Base-by-base conservation (phyloP, 2,329 filamentous ascomycete species). In the Xylariaceae sp. region DNA sequence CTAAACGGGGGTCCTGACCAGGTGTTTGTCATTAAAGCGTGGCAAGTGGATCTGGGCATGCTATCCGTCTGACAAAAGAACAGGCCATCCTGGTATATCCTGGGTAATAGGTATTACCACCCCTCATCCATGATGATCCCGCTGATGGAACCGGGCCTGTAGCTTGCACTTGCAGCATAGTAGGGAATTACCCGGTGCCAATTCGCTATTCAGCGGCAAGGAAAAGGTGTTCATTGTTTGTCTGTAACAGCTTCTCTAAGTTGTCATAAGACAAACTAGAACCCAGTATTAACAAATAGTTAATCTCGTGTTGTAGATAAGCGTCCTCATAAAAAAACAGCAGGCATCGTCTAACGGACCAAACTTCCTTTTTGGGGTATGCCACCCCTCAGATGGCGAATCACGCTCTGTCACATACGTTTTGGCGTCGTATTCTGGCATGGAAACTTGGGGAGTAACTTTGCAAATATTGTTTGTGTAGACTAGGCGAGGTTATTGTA, bases 1-100 rank as follows among this genome's bases (percentile, higher is more conserved):
- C 21, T 26, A 36, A n/a, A n/a, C n/a, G 37, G 44, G 46, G 24
- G 39, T 40, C 46, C 19, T 31, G 36, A 46, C 41, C 17, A 24
- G 43, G 21, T 43, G 40, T n/a, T n/a, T n/a, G n/a, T n/a, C n/a
- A 53, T 63, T 51, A 55, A 57, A 64, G 65, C 65, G 52, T 68
- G 65, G 62, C 54, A 60, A 60, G 66, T 67, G 65, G 66, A 68
- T 61, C 60, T 60, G n/a, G 19, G 34, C 55, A 43, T 47, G 37
- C 43, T 58, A 49, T 37, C 53, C 26, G 53, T 62, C 62, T 60
- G 64, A 67, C 61, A n/a, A 59, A 40, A 49, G 50, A 28, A 39
- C 37, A 40, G n/a, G n/a, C 26, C 45, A 39, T 26, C 21, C 40
- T 34, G 36, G 34, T n/a, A n/a, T n/a, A n/a, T n/a, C n/a, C n/a